Conservation (phyloP, 1,284 basidiomycete species). For the Cutaneotrichosporon sp. region DNA sequence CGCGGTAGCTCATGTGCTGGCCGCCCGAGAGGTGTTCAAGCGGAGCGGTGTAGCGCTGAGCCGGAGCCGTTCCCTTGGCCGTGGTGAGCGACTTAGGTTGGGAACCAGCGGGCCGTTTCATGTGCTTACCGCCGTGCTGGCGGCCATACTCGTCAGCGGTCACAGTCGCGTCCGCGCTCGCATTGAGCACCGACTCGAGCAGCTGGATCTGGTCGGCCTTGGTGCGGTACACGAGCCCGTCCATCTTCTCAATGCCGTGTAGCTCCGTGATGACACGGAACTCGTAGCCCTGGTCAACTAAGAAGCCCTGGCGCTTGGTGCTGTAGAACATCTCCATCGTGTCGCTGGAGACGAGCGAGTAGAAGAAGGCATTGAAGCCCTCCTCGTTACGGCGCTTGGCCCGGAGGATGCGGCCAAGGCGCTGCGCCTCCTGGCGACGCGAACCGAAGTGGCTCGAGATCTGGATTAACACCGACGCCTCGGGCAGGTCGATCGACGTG, state of each 20-base stretch:
- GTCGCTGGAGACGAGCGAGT: conserved; percentile 97
- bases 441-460: conserved; percentile 99
- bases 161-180: conserved; percentile 82
- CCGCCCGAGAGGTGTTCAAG: conserved; percentile 82
- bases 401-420: conserved; percentile 90
- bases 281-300: conserved; percentile 70
- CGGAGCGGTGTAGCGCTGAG: conserved; percentile 80
- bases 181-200: conserved; percentile 84
- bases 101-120: conserved; percentile 65
- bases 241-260: conserved; percentile 83
- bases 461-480: conserved; percentile 98
- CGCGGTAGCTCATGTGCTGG: conserved; percentile 85
- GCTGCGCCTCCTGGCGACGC: conserved; percentile 94
- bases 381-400: conserved; percentile 98
- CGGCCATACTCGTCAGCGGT: conserved; percentile 69
- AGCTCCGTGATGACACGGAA: conserved; percentile 95
- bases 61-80: conserved; percentile 54
- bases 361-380: conserved; percentile 99
- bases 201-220: conserved; percentile 94
- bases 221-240: conserved; percentile 88
- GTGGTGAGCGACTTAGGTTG: conserved; percentile 25
- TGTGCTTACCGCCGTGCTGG: conserved; percentile 69
- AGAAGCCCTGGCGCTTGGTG: conserved; percentile 97
- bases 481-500: conserved; percentile 97
- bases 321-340: conserved; percentile 99